Evolutionary conservation across 345 rosid species (phyloP), one percentile per base, ranked within the genome.

Genomic region (Citrus unshiu): DNA sequence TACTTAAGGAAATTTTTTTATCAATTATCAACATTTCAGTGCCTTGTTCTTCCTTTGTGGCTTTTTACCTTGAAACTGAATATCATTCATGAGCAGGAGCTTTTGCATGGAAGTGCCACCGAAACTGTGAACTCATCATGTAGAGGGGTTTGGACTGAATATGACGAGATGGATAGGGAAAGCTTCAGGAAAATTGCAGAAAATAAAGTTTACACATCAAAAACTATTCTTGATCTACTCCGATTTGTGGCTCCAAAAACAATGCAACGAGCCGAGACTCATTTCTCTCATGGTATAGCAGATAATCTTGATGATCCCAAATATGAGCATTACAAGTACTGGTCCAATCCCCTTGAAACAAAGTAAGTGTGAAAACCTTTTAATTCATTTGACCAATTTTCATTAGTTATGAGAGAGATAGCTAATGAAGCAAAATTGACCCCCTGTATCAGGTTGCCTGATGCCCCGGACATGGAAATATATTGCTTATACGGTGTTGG

Each of bases 341-440:
- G 94, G 93, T 92, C 95, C 18, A 93, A 91, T 83, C 97, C 98
- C 12, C 88, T 93, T 1, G 95, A 93, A 76, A 90, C 84, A 54
- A 91, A 74, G 98, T 91, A 84, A 83, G 91, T 74, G 3, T 30
- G 10, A 63, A 34, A 9, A 13, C 57, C 62, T 35, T 5, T 40
- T 10, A 61, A n/a, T 40, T 22, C 16, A 12, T 60, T 73, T 32
- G 22, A 40, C 24, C 61, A 61, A 61, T 43, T 80, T 72, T 34
- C 9, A 6, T 25, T n/a, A 46, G 51, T 46, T 46, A 13, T 13
- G 51, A 46, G 51, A 46, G 51, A 46, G 18, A 12, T 3, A 27
- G 25, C 27, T 34, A n/a, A 49, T 30, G 68, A 21, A 40, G 12
- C 6, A 37, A 68, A 30, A 63, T 39, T 80, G 62, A 18, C 30